A percentile compares a stretch with the other conserved stretches of the same genome.
These are phyloP conservation scores for Rhododendron simsii DNA, from an alignment of 148 eudicot species.

Conservation along the genomic window DNA sequence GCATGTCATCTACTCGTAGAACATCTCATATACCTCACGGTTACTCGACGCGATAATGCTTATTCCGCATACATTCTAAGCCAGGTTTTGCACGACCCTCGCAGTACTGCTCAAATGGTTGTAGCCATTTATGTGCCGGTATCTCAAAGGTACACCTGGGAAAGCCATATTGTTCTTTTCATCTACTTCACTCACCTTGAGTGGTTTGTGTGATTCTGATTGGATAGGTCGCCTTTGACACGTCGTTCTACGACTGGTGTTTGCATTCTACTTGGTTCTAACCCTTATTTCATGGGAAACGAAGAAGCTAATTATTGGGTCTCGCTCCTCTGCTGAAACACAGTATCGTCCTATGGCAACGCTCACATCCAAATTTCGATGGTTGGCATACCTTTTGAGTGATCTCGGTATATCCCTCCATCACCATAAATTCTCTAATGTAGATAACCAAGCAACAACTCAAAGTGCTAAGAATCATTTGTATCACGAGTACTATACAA, in stretches of 20 bases:
- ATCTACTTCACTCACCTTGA: background rate
- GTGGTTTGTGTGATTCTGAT: background rate
- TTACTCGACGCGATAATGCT: background rate
- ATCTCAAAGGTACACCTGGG: background rate
- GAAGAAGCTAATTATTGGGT: background rate
- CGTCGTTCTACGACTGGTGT: background rate
- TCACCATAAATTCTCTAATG: background rate
- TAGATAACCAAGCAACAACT: background rate
- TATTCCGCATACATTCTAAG: background rate
- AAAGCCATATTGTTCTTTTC: background rate
- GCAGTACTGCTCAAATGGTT: background rate
- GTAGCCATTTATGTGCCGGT: background rate
- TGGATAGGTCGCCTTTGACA: background rate
- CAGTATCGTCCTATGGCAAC: background rate
- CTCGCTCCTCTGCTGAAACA: background rate
- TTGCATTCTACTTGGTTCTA: background rate
- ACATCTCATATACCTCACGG: no score
- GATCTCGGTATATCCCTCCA: background rate
- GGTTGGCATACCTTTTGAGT: background rate
- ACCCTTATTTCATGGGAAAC: background rate
- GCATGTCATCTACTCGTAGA: no score
- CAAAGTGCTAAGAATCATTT: background rate
- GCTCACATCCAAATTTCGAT: background rate
- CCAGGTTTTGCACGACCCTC: background rate
- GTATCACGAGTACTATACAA: background rate